Conservation (phyloP, 225 moss, liverwort and hornwort species). For the Lunularia cruciata region DNA sequence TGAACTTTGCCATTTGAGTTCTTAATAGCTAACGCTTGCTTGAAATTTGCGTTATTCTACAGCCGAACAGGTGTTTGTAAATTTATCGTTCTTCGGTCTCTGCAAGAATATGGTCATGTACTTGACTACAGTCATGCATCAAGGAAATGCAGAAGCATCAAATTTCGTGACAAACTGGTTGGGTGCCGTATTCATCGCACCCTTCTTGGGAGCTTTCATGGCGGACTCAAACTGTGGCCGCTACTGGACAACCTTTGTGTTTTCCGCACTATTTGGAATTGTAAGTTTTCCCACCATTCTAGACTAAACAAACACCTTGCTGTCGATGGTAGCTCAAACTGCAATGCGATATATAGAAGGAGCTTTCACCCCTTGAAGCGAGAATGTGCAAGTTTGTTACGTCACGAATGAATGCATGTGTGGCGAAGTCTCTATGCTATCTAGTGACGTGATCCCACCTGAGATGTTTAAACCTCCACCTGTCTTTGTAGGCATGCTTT, state of each 20-base stretch:
- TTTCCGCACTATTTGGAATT: constrained; percentile 48
- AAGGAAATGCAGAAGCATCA: constrained; percentile 63
- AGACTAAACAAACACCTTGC: no score
- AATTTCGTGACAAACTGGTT: constrained; percentile 85
- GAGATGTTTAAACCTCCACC: no score
- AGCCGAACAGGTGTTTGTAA: constrained; percentile 72
- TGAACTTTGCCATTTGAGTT: no score
- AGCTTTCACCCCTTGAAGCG: no score
- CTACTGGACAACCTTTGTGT: constrained; percentile 66
- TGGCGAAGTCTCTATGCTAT: no score
- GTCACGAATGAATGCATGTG: no score
- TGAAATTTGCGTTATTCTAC: constrained; percentile 12
- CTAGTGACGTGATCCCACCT: no score
- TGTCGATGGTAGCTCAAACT: no score
- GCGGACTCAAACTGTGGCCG: constrained; percentile 86
- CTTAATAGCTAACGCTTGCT: no score
- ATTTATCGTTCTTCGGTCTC: constrained; percentile 65
- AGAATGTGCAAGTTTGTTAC: no score
- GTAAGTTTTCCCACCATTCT: constrained; percentile 44
- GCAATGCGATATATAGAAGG: no score
- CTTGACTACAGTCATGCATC: constrained; percentile 75
- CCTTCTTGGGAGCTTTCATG: constrained; percentile 71
- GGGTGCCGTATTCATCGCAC: constrained; percentile 70
- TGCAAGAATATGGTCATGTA: constrained; percentile 80
- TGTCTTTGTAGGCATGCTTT: no score